These are phyloP conservation scores for Ormosia semicastrata DNA, from an alignment of 306 rosid species.

Conservation along the genomic window DNA sequence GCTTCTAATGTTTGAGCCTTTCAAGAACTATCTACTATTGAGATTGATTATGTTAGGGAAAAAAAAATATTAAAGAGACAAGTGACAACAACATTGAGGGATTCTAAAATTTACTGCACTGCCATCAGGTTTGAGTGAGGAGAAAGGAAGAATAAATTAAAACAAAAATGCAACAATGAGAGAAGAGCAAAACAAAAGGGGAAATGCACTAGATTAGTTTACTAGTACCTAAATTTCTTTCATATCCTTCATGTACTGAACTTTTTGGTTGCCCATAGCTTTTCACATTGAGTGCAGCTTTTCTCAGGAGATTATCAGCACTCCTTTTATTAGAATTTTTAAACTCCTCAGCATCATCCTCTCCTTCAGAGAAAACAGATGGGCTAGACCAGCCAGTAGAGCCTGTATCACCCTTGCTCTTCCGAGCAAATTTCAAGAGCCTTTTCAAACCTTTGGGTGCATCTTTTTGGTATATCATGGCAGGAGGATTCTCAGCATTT, in stretches of 20 bases:
- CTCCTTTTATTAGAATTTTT: conserved; percentile 50
- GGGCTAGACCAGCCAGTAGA: conserved; percentile 86
- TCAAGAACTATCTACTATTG: background rate
- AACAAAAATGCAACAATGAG: background rate
- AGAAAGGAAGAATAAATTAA: background rate
- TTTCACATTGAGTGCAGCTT: conserved; percentile 65
- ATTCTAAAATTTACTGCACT: background rate
- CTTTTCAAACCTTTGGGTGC: conserved; percentile 96
- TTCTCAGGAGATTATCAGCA: conserved; percentile 68
- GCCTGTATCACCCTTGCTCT: conserved; percentile 84
- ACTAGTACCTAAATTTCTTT: conserved; percentile 54
- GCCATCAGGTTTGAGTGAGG: background rate
- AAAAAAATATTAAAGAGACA: background rate
- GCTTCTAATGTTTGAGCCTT: background rate
- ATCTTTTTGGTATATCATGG: conserved; percentile 78
- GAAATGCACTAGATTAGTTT: conserved; percentile 46
- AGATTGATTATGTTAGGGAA: background rate
- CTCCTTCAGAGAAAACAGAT: conserved; percentile 95
- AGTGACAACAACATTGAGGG: background rate
- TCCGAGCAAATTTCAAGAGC: conserved; percentile 90
- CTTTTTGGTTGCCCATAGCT: conserved; percentile 70
- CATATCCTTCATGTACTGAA: conserved; percentile 51
- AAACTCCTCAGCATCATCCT: conserved; percentile 81
- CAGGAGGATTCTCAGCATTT: conserved; percentile 89
- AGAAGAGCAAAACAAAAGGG: conserved; percentile 22